Conservation (phyloP, 768 basidiomycete species). For the Macrolepiota fuliginosa region DNA sequence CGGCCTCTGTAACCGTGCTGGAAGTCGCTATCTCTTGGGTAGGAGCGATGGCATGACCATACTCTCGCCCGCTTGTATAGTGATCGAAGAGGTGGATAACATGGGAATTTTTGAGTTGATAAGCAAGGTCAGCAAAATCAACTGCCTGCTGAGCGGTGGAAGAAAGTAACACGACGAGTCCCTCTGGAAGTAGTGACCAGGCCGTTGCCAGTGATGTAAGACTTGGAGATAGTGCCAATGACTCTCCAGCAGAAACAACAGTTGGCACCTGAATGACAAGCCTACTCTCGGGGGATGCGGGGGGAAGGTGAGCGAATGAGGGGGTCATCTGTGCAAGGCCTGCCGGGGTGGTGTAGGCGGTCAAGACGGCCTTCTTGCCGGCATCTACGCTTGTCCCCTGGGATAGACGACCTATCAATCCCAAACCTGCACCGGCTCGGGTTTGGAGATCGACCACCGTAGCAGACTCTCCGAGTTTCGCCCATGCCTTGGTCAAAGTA, state of each 20-base stretch:
- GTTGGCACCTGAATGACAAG: constrained; percentile 84
- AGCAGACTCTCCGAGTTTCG: constrained; percentile 40
- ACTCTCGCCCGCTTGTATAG: constrained; percentile 73
- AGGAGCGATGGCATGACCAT: constrained; percentile 50
- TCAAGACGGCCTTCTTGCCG: constrained; percentile 56
- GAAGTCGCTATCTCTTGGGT: constrained; percentile 28
- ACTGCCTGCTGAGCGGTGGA: constrained; percentile 81
- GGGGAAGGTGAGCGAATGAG: constrained; percentile 70
- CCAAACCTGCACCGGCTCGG: constrained; percentile 79
- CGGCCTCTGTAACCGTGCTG: constrained; percentile 41
- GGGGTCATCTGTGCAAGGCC: constrained; percentile 84
- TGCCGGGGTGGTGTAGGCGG: constrained; percentile 80
- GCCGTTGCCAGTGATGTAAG: constrained; percentile 64
- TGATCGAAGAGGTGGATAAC: constrained; percentile 93
- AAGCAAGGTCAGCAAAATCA: constrained; percentile 76
- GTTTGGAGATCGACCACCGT: constrained; percentile 74
- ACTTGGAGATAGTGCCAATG: constrained; percentile 73
- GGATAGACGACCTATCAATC: constrained; percentile 74
- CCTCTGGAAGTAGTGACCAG: constrained; percentile 59
- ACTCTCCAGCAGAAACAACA: constrained; percentile 61
- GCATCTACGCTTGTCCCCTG: constrained; percentile 75
- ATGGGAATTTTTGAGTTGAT: constrained; percentile 62
- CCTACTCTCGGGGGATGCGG: constrained; percentile 57
- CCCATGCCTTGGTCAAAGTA: constrained; percentile 65
- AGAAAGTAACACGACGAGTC: constrained; percentile 74